Conservation (phyloP, 768 basidiomycete genomes). For the Trametes cinnabarina region DNA sequence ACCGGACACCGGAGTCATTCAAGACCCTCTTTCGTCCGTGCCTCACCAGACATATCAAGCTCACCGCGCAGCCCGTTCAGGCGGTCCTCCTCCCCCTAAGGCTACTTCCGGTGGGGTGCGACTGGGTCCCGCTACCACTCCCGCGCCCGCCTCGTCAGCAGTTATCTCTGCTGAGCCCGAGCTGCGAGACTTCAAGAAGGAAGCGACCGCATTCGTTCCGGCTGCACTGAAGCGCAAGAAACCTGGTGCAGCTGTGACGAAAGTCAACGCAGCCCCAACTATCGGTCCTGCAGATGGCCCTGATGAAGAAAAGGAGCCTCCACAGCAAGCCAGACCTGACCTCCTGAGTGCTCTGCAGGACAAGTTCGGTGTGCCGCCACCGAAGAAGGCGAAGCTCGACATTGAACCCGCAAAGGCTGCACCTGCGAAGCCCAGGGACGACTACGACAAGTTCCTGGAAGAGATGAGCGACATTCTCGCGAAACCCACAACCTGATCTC, state of each 20-base stretch:
- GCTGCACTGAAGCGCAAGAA: constrained; percentile 76
- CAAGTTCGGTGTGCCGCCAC: constrained; percentile 37
- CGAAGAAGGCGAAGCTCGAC: constrained; percentile 18
- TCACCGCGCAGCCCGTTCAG: constrained; percentile 48
- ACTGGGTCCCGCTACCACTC: constrained; percentile 28
- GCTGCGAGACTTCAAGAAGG: constrained; percentile 91
- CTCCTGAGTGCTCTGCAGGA: constrained; percentile 59
- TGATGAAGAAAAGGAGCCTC: constrained; percentile 28
- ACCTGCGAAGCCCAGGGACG: constrained; percentile 51
- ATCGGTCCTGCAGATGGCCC: constrained; percentile 38
- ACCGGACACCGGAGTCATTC: constrained; percentile 53
- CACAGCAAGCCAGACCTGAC: constrained; percentile 55
- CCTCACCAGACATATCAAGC: constrained; percentile 81
- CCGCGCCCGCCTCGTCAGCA: constrained; percentile 50
- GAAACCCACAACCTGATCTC: background rate
- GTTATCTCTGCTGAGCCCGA: constrained; percentile 83
- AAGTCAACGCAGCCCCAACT: constrained; percentile 65
- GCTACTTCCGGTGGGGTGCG: constrained; percentile 24
- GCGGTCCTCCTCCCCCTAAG: constrained; percentile 31
- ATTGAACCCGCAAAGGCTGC: constrained; percentile 25
- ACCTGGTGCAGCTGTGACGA: constrained; percentile 35
- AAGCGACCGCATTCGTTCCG: constrained; percentile 91
- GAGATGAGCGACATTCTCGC: constrained; percentile 68
- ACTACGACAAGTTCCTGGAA: constrained; percentile 75
- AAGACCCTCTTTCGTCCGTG: constrained; percentile 73